phyloP scores from a whole-genome alignment of 306 rosid genomes.

The Cucumis cinereus region DNA sequence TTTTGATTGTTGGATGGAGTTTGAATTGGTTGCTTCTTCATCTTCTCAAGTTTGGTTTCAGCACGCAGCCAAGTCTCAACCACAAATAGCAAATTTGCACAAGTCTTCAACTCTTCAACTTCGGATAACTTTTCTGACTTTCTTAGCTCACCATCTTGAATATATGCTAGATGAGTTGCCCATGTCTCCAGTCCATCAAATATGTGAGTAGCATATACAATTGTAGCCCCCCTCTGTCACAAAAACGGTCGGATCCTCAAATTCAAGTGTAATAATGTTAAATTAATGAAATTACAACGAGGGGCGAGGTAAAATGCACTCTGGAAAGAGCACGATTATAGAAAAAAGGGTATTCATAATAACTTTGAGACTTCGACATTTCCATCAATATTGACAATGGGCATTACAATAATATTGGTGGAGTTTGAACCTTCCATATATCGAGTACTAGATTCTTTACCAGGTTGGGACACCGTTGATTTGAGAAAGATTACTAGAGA shows the following conservation, averaged over 20 bases:
- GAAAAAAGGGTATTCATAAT: not conserved
- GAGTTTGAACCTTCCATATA: not conserved
- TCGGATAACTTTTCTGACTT: constrained; percentile 63
- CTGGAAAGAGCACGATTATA: not conserved
- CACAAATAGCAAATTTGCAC: constrained; percentile 66
- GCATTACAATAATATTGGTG: not conserved
- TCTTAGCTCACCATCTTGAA: constrained; percentile 79
- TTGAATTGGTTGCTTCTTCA: constrained; percentile 16
- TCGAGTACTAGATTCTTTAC: not conserved
- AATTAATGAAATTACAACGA: not conserved
- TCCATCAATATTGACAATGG: not conserved
- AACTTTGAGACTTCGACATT: not conserved
- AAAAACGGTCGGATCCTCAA: not conserved
- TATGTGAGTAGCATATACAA: constrained; percentile 93
- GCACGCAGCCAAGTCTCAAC: constrained; percentile 92
- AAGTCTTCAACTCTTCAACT: constrained; percentile 56
- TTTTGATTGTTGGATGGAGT: constrained; percentile 21
- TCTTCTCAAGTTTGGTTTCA: constrained; percentile 58
- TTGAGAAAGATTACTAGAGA: too few relatives aligned
- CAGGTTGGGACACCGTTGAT: not conserved
- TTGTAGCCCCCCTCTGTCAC: constrained; percentile 68
- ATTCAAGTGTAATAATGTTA: not conserved
- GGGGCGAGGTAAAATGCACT: not conserved
- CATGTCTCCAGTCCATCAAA: constrained; percentile 97
- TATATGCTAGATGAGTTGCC: constrained; percentile 92